Evolutionary conservation across 306 rosid species (phyloP), one percentile per base, ranked within the genome.

Genomic region (Corylus americana): DNA sequence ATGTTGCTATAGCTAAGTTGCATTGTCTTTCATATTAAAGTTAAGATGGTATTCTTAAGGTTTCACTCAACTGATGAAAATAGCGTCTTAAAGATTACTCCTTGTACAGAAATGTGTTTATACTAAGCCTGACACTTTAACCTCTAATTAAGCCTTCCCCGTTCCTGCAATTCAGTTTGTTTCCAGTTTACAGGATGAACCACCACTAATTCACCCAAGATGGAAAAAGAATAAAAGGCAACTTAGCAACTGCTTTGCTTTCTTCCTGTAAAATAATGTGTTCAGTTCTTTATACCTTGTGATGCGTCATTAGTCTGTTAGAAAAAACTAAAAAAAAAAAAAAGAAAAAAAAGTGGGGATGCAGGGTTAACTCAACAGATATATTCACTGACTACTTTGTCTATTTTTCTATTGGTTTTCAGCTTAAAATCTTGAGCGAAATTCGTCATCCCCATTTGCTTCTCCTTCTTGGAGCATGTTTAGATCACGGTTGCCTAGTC

Each of bases 361-460:
- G 3, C 18, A 0, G 16, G n/a, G 17, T 68, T 68, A 68, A 27
- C 8, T 8, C 8, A 9, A n/a, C 29, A 17, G 8, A n/a, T 8
- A 67, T 67, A 42, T 67, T 29, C 25, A 49, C 71, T 64, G 25
- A 48, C 64, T 72, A 73, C 78, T 87, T 87, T 25, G 55, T 22
- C 27, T 67, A 61, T 39, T 82, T 79, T 83, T 76, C 55, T 74
- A 39, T 84, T 85, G 83, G 44, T 54, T 71, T 84, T 70, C 92
- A 96, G 99, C 83, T 96, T 11, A 93, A 93, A 76, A 82, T 96
- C 86, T 79, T 96, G 88, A 91, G 99, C 88, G 86, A 87, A 87
- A 89, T 88, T 71, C 93, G 83, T 13, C 99, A 96, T 88, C 99
- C 99, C 29, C 94, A 96, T 84, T 85, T 96, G 85, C 97, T 96